Evolutionary conservation across 169 alveolate species (phyloP), one percentile per base, ranked within the genome.

Genomic region (Miamiensis avidus): DNA sequence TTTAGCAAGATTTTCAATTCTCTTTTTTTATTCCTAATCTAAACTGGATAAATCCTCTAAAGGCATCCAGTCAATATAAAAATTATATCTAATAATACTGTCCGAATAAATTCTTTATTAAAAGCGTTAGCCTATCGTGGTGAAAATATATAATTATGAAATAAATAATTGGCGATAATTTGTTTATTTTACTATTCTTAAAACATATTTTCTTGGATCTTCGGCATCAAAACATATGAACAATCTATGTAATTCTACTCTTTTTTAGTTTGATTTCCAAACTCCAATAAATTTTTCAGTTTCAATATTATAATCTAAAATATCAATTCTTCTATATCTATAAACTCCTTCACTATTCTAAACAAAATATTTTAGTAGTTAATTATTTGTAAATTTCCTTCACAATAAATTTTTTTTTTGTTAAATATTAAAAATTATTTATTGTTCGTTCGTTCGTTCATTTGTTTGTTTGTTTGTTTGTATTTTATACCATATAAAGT

Each of bases 21-120:
- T 81, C 34, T 86, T 95, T 81, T 91, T 89, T 78, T 96, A 96
- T 84, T 96, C 98, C 69, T 92, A 93, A 78, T 96, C 98, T 81
- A 97, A 88, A 83, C 95, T 97, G n/a, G 94, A 95, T 49, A 96
- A 85, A 89, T 97, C 98, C 29, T 94, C 93, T 76, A 95, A 92
- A 4, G 98, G 96, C 99, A 97, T 97, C 65, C 95, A 92, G 90
- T 95, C 98, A 31, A 97, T 92, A 85, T 91, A 95, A 83, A 91
- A 97, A 91, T 97, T 96, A 89, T 97, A 97, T 93, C 97, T 86
- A 29, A 97, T 97, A 65, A 94, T 88, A 76, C 97, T 92, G 88
- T 97, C 99, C 33, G 98, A 98, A 87, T 91, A 94, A 31, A 93
- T 90, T 90, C 98, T 91, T 83, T 94, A 93, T 88, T 91, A 88